A percentile compares a stretch with the other conserved stretches of the same genome.
Evolutionary conservation across 441 rosid genomes (phyloP).

Genomic region (Pelargonium citronellum): DNA sequence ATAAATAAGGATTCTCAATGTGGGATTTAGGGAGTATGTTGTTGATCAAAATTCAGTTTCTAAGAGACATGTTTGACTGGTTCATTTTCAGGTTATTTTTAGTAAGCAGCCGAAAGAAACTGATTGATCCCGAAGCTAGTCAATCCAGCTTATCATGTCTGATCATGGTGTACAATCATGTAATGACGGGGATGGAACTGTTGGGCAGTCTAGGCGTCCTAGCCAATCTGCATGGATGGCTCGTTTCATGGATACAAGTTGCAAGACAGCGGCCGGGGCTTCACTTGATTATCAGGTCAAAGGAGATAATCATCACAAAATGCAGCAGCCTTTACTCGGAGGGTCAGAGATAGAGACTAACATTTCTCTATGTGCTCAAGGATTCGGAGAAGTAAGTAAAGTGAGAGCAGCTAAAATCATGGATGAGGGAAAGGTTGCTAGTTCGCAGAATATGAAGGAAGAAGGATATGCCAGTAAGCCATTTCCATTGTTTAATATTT

Average conservation of each 20-base stretch:
- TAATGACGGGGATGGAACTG: conserved; percentile 20
- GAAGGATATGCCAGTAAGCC: conserved; percentile 24
- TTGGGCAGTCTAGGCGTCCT: conserved; percentile 27
- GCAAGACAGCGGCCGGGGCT: conserved; percentile 21
- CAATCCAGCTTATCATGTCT: conserved; percentile 32
- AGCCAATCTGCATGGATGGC: conserved; percentile 44
- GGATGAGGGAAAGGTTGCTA: conserved; percentile 21
- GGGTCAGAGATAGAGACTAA: conserved; percentile 18
- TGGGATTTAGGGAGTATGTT: background rate
- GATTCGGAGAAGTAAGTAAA: conserved; percentile 23
- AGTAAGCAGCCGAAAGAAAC: conserved; percentile 16
- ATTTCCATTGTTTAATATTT: conserved; percentile 28
- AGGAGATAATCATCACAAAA: conserved; percentile 18
- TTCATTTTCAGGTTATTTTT: conserved; percentile 22
- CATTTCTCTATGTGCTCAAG: conserved; percentile 20
- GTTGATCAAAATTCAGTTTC: background rate
- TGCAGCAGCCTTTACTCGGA: conserved; percentile 10
- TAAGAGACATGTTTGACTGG: background rate
- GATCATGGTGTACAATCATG: conserved; percentile 25
- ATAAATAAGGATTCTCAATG: background rate
- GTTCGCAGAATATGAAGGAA: conserved; percentile 20
- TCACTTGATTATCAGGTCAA: conserved; percentile 5
- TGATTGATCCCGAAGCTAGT: background rate
- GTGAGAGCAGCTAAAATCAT: conserved; percentile 18
- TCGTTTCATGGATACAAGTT: conserved; percentile 37